These are phyloP conservation scores for Rhodofomes roseus DNA, from an alignment of 1,284 basidiomycete species.

Conservation along the genomic window DNA sequence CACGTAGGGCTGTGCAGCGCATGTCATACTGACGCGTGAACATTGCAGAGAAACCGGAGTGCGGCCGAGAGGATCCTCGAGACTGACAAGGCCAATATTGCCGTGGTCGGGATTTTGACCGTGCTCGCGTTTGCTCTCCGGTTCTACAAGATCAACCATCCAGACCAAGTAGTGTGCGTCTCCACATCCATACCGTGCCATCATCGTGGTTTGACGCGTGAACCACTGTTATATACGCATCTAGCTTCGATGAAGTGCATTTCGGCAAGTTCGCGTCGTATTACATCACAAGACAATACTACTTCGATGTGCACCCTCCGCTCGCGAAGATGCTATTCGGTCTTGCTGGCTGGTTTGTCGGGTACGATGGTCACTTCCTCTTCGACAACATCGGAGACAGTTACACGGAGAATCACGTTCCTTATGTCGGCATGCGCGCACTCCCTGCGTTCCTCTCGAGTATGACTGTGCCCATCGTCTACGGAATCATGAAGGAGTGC, in stretches of 20 bases:
- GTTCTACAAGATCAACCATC: conserved; percentile 93
- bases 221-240: not conserved
- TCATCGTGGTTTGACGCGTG: conserved; percentile 5
- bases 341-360: conserved; percentile 92
- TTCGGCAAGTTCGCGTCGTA: conserved; percentile 94
- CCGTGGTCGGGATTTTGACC: conserved; percentile 63
- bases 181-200: not conserved
- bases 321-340: conserved; percentile 93
- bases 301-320: conserved; percentile 99
- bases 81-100: conserved; percentile 52
- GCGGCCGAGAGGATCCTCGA: conserved; percentile 58
- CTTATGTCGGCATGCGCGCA: conserved; percentile 91
- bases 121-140: conserved; percentile 75
- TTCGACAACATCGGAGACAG: conserved; percentile 97
- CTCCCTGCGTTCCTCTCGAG: conserved; percentile 90
- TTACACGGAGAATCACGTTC: conserved; percentile 85
- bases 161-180: conserved; percentile 90
- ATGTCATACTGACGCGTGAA: conserved; percentile 3
- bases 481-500: conserved; percentile 96
- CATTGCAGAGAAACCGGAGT: conserved; percentile 38
- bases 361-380: conserved; percentile 90
- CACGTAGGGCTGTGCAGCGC: conserved; percentile 21
- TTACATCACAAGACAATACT: conserved; percentile 90
- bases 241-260: conserved; percentile 94
- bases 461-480: conserved; percentile 88